phyloP scores from a whole-genome alignment of 1,284 basidiomycete species.

The Fomitopsis pinicola region DNA sequence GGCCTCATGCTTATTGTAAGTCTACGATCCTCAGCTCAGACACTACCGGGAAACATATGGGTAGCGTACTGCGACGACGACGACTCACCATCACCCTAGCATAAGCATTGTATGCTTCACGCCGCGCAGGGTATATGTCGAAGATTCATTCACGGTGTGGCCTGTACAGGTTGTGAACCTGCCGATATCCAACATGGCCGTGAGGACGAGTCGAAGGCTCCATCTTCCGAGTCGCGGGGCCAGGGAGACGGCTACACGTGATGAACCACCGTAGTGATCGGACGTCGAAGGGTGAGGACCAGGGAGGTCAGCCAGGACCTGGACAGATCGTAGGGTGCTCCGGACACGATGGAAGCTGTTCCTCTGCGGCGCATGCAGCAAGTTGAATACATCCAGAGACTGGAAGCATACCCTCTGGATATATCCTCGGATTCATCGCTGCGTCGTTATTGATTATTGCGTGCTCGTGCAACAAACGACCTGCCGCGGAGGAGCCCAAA shows the following conservation, averaged over 20 bases:
- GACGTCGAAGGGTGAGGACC: constrained; percentile 97
- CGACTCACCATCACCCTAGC: too few relatives aligned
- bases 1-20: too few relatives aligned
- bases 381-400: constrained; percentile 93
- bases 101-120: too few relatives aligned
- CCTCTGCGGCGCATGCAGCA: constrained; percentile 90
- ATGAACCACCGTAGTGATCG: constrained; percentile 94
- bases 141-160: too few relatives aligned
- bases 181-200: too few relatives aligned
- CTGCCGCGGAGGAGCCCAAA: constrained; percentile 98
- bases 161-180: too few relatives aligned
- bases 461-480: constrained; percentile 84
- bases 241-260: constrained; percentile 85
- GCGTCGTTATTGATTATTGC: constrained; percentile 85
- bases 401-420: constrained; percentile 60
- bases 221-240: too few relatives aligned
- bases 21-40: too few relatives aligned
- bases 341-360: constrained; percentile 91
- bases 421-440: constrained; percentile 53
- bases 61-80: too few relatives aligned
- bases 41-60: too few relatives aligned
- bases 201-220: too few relatives aligned
- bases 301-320: constrained; percentile 98
- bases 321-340: constrained; percentile 97
- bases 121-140: too few relatives aligned